phyloP scores from a whole-genome alignment of 768 basidiomycete species.

The Lactifluus subvellereus region DNA sequence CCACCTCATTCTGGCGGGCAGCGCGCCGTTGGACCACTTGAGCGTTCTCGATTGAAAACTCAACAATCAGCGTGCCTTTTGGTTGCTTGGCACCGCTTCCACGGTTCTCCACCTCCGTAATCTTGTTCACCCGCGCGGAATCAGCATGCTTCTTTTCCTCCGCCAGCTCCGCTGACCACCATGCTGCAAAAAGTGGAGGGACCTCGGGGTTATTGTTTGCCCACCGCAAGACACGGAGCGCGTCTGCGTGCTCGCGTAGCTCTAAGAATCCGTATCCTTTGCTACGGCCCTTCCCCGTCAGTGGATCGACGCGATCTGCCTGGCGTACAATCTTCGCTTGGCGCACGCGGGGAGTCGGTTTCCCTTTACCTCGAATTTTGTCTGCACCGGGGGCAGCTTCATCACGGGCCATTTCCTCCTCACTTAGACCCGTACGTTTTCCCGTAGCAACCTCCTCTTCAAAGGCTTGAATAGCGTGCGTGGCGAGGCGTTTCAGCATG shows the following conservation, averaged over 20 bases:
- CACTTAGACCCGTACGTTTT: constrained; percentile 50
- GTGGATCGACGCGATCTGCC: constrained; percentile 78
- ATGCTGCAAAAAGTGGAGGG: constrained; percentile 56
- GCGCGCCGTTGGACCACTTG: constrained; percentile 79
- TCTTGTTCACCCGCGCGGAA: constrained; percentile 50
- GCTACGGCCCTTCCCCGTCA: constrained; percentile 81
- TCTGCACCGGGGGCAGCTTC: constrained; percentile 26
- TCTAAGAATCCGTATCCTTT: constrained; percentile 97
- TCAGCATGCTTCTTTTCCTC: constrained; percentile 44
- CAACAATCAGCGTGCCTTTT: constrained; percentile 66
- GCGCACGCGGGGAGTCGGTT: constrained; percentile 31
- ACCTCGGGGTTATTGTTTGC: constrained; percentile 83
- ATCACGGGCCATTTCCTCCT: constrained; percentile 57
- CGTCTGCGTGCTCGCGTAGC: constrained; percentile 81
- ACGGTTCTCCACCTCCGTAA: constrained; percentile 44
- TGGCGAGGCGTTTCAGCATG: constrained; percentile 79
- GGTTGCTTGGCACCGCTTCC: constrained; percentile 41
- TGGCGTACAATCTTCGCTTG: constrained; percentile 93
- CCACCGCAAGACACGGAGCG: constrained; percentile 87
- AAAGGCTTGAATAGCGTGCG: constrained; percentile 75
- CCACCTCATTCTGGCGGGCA: constrained; percentile 42
- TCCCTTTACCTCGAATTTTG: constrained; percentile 29
- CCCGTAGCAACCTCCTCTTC: constrained; percentile 68
- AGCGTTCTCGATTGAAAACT: constrained; percentile 94
- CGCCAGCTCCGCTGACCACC: constrained; percentile 80